phyloP scores from a whole-genome alignment of 1,284 basidiomycete genomes.

The Amylostereum areolatum region DNA sequence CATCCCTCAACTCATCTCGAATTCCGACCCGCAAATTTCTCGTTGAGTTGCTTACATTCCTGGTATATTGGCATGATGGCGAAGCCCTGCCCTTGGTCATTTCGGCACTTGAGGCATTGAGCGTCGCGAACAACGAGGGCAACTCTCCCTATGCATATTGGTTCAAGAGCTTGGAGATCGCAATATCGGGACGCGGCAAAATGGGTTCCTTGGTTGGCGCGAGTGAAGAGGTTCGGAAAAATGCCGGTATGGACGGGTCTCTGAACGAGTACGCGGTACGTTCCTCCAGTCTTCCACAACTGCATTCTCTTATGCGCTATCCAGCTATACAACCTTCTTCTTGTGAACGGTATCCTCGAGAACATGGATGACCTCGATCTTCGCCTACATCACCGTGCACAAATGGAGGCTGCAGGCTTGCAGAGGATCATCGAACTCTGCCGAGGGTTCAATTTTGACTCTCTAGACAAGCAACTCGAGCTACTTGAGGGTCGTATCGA shows the following conservation, averaged over 20 bases:
- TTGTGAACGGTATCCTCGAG: constrained; percentile 63
- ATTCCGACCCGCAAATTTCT: constrained; percentile 78
- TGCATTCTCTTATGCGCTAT: neutral
- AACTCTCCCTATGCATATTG: constrained; percentile 76
- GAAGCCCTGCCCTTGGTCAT: constrained; percentile 51
- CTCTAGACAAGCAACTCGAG: constrained; percentile 67
- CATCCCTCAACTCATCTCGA: constrained; percentile 81
- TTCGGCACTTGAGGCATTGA: constrained; percentile 61
- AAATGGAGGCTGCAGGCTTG: constrained; percentile 88
- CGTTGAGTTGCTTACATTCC: constrained; percentile 69
- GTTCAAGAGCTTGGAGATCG: constrained; percentile 81
- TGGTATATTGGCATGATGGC: constrained; percentile 57
- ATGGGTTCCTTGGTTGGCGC: constrained; percentile 96
- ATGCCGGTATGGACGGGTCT: constrained; percentile 56
- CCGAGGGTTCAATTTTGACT: constrained; percentile 56
- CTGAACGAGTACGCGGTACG: constrained; percentile 83
- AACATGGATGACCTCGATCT: constrained; percentile 73
- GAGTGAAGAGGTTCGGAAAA: constrained; percentile 75
- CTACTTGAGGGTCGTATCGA: constrained; percentile 66
- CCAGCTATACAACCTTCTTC: constrained; percentile 63
- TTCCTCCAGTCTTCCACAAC: constrained; percentile 12
- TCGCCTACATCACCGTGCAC: constrained; percentile 78
- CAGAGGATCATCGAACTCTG: constrained; percentile 72
- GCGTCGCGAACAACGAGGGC: constrained; percentile 54
- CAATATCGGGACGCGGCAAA: constrained; percentile 80